Conservation (phyloP, 352 stramenopile species). For the Phytophthora sp. region DNA sequence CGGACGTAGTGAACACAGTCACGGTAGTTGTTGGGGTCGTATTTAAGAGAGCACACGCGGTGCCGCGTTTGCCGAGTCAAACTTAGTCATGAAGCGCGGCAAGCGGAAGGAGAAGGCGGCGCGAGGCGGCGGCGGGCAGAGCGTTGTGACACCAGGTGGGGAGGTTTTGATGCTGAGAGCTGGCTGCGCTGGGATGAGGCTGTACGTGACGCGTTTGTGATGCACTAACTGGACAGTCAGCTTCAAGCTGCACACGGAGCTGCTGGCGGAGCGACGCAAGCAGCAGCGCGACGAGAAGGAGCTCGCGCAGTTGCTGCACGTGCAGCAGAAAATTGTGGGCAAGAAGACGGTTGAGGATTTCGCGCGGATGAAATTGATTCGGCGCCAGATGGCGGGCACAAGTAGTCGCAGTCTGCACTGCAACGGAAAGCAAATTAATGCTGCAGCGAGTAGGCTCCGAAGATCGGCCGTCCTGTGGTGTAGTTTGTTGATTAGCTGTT, state of each 20-base stretch:
- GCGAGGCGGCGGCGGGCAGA: constrained; percentile 4
- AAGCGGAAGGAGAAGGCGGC: constrained; percentile 13
- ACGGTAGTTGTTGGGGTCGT: no score
- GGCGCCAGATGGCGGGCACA: constrained; percentile 33
- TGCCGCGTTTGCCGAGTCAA: neutral
- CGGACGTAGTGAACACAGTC: no score
- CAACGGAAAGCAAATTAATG: constrained; percentile 33
- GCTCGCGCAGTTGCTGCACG: constrained; percentile 31
- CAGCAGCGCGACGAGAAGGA: constrained; percentile 34
- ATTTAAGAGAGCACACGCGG: neutral
- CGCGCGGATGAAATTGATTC: constrained; percentile 47
- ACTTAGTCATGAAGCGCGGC: constrained; percentile 23
- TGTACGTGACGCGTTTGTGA: neutral
- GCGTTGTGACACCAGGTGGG: constrained; percentile 5
- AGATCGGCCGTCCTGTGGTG: neutral
- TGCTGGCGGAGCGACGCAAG: constrained; percentile 21
- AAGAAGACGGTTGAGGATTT: constrained; percentile 66
- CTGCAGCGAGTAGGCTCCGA: constrained; percentile 5
- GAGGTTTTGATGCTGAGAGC: neutral
- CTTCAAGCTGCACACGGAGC: constrained; percentile 34
- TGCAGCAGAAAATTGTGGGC: constrained; percentile 50
- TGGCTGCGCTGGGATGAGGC: neutral
- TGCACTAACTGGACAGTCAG: constrained; percentile 1
- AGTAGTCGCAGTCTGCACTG: constrained; percentile 52
- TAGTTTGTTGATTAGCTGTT: neutral